phyloP scores from a whole-genome alignment of 1,284 basidiomycete genomes.

The Cystobasidiaceae sp. region DNA sequence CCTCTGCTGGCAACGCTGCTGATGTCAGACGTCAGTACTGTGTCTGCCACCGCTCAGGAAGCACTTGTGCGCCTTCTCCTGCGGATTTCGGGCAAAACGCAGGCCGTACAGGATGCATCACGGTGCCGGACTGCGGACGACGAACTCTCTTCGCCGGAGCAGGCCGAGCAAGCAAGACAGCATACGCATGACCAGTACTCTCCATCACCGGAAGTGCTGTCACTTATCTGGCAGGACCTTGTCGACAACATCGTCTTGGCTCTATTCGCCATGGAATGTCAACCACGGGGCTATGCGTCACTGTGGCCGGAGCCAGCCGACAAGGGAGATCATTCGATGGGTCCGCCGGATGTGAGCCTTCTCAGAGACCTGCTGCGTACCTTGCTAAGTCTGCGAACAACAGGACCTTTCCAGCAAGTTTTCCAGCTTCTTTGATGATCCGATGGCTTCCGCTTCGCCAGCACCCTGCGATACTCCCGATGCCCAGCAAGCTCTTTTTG shows the following conservation, averaged over 20 bases:
- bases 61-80: slow-evolving; percentile 14
- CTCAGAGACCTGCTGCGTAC: too few species aligned
- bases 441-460: slow-evolving; percentile 1
- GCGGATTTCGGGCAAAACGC: not conserved
- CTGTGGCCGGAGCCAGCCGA: not conserved
- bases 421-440: slow-evolving; percentile 19
- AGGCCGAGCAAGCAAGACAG: not conserved
- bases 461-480: not conserved
- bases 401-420: slow-evolving; percentile 15
- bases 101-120: not conserved
- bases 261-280: not conserved
- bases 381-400: too few species aligned
- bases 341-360: too few species aligned
- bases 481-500: slow-evolving; percentile 14
- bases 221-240: not conserved
- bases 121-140: not conserved
- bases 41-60: slow-evolving; percentile 13
- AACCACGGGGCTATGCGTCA: not conserved
- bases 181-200: not conserved
- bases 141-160: not conserved
- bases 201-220: not conserved
- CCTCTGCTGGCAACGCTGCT: slow-evolving; percentile 8
- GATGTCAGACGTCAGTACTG: slow-evolving; percentile 13
- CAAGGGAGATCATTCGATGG: too few species aligned
- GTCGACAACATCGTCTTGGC: not conserved